A percentile compares a stretch with the other conserved stretches of the same genome.
Conservation (phyloP, 2,329 filamentous ascomycete species). For the Penicillium sp. region DNA sequence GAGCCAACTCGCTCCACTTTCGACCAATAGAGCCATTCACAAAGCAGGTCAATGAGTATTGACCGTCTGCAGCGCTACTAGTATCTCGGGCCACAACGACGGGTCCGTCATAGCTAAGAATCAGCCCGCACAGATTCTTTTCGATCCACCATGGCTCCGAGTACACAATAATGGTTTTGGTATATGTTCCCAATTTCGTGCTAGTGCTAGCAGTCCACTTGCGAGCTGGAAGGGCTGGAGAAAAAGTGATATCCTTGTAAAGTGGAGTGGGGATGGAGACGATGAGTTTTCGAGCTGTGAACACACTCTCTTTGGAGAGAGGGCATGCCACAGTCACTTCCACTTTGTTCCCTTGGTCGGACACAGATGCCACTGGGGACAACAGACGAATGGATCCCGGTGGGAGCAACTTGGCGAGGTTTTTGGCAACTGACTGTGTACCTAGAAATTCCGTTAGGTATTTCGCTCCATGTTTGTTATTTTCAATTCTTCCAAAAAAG, state of each 20-base stretch:
- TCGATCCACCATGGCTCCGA: not conserved
- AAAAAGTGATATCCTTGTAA: not conserved
- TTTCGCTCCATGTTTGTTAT: too few relatives aligned
- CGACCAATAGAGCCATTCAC: not conserved
- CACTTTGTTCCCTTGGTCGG: too few relatives aligned
- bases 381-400: too few relatives aligned
- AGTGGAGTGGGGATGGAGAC: not conserved
- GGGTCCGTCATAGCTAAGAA: not conserved
- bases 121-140: not conserved
- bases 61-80: not conserved
- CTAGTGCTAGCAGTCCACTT: not conserved
- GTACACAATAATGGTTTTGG: not conserved
- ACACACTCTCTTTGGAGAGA: not conserved
- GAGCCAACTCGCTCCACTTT: not conserved
- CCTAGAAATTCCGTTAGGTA: too few relatives aligned
- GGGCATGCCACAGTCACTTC: too few relatives aligned
- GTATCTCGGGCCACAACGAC: not conserved
- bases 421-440: too few relatives aligned
- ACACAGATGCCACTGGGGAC: too few relatives aligned
- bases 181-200: not conserved
- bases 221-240: not conserved
- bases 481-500: too few relatives aligned
- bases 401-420: too few relatives aligned
- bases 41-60: not conserved
- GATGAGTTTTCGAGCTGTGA: not conserved